These are phyloP conservation scores for Kurtzmaniella quercitrusa DNA, from an alignment of 1,139 yeast genomes.

Conservation along the genomic window DNA sequence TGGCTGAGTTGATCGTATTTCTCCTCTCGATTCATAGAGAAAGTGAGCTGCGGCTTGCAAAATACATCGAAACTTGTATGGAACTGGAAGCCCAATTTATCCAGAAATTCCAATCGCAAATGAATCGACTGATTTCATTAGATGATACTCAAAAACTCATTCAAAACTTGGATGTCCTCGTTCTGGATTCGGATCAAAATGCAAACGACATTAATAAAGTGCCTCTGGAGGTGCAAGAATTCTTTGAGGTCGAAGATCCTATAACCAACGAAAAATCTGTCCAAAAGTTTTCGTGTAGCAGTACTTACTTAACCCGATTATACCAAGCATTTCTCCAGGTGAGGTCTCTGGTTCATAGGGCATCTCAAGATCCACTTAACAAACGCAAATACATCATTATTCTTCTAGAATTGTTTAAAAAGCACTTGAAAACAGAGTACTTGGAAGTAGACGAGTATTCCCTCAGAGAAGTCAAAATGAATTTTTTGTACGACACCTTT, in stretches of 20 bases:
- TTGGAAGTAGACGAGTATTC: slow-evolving; percentile 19
- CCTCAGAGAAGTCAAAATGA: slow-evolving; percentile 17
- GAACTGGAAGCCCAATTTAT: neutral
- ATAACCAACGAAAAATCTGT: neutral
- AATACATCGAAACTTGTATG: slow-evolving; percentile 18
- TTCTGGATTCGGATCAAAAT: neutral
- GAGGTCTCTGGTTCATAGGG: slow-evolving; percentile 4
- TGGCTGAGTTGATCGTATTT: neutral
- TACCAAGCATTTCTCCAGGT: slow-evolving; percentile 24
- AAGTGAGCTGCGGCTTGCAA: slow-evolving; percentile 17
- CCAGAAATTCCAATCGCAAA: neutral
- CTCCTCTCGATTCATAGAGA: slow-evolving; percentile 18
- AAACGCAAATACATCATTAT: slow-evolving; percentile 13
- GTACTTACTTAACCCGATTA: slow-evolving; percentile 9
- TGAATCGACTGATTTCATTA: neutral
- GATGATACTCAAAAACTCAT: neutral
- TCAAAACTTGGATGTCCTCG: neutral
- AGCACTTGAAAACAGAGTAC: slow-evolving; percentile 17
- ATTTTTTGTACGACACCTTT: slow-evolving; percentile 11
- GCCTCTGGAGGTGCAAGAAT: neutral
- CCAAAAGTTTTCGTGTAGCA: neutral
- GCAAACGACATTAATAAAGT: neutral
- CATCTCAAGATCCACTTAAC: neutral
- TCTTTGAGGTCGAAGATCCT: neutral
- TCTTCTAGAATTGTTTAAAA: slow-evolving; percentile 23